Percentiles rank a stretch among this genome's conserved stretches.
Conservation (phyloP, 352 stramenopile species). For the Phytophthora ramorum region DNA sequence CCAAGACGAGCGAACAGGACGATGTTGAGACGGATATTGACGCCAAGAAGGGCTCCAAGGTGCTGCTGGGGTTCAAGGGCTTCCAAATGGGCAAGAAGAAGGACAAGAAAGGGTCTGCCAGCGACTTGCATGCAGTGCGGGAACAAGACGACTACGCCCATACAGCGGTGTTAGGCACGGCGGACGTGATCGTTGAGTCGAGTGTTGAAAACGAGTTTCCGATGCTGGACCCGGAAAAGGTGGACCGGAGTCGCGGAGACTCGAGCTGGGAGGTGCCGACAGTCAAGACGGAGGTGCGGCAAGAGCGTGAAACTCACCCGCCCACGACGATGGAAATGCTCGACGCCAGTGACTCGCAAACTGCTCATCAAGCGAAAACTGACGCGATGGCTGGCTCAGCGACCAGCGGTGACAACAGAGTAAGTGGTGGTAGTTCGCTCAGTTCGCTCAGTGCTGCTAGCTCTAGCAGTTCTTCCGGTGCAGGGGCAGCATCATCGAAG, state of each 20-base stretch:
- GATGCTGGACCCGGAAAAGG: slow-evolving; percentile 41
- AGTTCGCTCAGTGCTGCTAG: slow-evolving; percentile 3
- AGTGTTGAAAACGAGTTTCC: slow-evolving; percentile 33
- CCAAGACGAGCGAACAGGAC: slow-evolving; percentile 5
- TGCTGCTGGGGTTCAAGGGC: slow-evolving; percentile 31
- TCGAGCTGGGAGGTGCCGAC: slow-evolving; percentile 47
- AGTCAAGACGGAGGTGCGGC: slow-evolving; percentile 4
- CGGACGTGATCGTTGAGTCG: slow-evolving; percentile 1
- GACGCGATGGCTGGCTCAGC: slow-evolving; percentile 5
- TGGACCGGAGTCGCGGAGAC: slow-evolving; percentile 45
- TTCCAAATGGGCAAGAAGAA: slow-evolving; percentile 39
- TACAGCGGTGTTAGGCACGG: slow-evolving; percentile 15
- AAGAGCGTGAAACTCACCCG: slow-evolving; percentile 11
- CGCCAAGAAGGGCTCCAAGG: slow-evolving; percentile 28
- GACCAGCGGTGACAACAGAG: slow-evolving; percentile 11
- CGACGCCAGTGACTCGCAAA: slow-evolving; percentile 22
- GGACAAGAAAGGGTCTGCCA: slow-evolving; percentile 25
- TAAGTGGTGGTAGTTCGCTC: slow-evolving; percentile 18
- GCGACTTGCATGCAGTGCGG: slow-evolving; percentile 16
- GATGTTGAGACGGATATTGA: slow-evolving; percentile 11
- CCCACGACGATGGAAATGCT: slow-evolving; percentile 18
- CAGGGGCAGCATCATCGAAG: slow-evolving; percentile 11
- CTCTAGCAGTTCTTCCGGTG: slow-evolving; percentile 10
- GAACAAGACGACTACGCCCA: slow-evolving; percentile 12
- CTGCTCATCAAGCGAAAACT: slow-evolving; percentile 22